These are phyloP conservation scores for Trichophyton benhamiae DNA, from an alignment of 2,329 filamentous ascomycete genomes.

Conservation along the genomic window DNA sequence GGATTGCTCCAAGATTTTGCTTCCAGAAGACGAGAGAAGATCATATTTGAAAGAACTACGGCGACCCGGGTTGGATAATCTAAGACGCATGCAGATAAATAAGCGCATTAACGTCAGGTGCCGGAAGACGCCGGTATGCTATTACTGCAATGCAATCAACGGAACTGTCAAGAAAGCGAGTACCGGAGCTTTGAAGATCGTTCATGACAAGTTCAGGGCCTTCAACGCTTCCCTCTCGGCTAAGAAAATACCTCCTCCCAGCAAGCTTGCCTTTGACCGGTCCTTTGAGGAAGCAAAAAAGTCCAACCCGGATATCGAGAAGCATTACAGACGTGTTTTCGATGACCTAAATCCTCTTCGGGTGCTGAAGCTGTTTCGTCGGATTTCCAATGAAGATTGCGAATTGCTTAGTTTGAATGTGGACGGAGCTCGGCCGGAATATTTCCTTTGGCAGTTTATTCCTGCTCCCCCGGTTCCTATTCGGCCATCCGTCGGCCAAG, in stretches of 20 bases:
- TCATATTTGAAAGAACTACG: slow-evolving; percentile 68
- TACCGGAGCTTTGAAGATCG: slow-evolving; percentile 70
- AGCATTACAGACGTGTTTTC: slow-evolving; percentile 80
- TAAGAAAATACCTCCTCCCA: slow-evolving; percentile 69
- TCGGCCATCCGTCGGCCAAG: slow-evolving; percentile 83
- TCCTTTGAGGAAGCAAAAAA: slow-evolving; percentile 73
- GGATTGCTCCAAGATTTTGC: slow-evolving; percentile 71
- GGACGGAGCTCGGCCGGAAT: slow-evolving; percentile 76
- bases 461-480: slow-evolving; percentile 91
- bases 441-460: slow-evolving; percentile 95
- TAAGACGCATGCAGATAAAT: slow-evolving; percentile 68
- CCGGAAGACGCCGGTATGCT: slow-evolving; percentile 71
- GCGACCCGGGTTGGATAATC: slow-evolving; percentile 70
- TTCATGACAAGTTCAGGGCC: slow-evolving; percentile 80
- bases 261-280: slow-evolving; percentile 72
- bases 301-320: slow-evolving; percentile 70
- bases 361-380: slow-evolving; percentile 82
- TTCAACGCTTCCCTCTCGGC: slow-evolving; percentile 81
- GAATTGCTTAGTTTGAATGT: slow-evolving; percentile 84
- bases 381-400: slow-evolving; percentile 72
- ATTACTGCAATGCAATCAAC: slow-evolving; percentile 69
- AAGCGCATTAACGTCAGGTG: slow-evolving; percentile 86
- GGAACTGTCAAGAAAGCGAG: slow-evolving; percentile 85
- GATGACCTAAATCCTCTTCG: slow-evolving; percentile 86
- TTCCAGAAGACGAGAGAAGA: slow-evolving; percentile 68